Percentiles rank a stretch among this genome's conserved stretches.
These are phyloP conservation scores for Crataegus laevigata DNA, from an alignment of 306 rosid species.

Conservation along the genomic window DNA sequence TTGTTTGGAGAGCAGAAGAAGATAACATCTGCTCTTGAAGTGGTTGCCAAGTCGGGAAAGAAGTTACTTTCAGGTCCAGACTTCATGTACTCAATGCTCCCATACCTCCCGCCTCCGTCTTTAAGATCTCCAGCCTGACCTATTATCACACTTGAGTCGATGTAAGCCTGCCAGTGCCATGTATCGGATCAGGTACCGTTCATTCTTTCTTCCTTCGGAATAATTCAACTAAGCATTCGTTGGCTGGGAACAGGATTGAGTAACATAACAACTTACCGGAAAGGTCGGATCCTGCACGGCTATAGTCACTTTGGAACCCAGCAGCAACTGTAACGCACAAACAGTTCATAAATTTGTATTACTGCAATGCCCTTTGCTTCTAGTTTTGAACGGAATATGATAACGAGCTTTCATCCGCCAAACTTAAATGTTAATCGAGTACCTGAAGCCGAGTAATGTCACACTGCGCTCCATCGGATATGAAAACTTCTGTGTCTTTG, in stretches of 20 bases:
- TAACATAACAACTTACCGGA: conserved; percentile 38
- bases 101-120: conserved; percentile 30
- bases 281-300: conserved; percentile 71
- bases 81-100: conserved; percentile 59
- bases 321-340: conserved; percentile 41
- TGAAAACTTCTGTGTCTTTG: conserved; percentile 50
- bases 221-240: neutral
- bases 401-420: neutral
- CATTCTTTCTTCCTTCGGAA: neutral
- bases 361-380: neutral
- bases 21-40: conserved; percentile 46
- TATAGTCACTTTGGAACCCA: conserved; percentile 50
- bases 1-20: conserved; percentile 87
- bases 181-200: neutral
- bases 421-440: conserved; percentile 3
- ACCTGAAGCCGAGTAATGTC: conserved; percentile 83
- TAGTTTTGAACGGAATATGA: neutral
- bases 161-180: conserved; percentile 40
- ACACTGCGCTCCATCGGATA: conserved; percentile 75
- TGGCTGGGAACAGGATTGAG: neutral
- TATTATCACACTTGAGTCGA: conserved; percentile 71
- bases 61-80: conserved; percentile 48
- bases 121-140: conserved; percentile 53
- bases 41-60: conserved; percentile 46
- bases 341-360: neutral